Base-by-base conservation (phyloP, 2,329 filamentous ascomycete genomes). In the Fusarium xylarioides region DNA sequence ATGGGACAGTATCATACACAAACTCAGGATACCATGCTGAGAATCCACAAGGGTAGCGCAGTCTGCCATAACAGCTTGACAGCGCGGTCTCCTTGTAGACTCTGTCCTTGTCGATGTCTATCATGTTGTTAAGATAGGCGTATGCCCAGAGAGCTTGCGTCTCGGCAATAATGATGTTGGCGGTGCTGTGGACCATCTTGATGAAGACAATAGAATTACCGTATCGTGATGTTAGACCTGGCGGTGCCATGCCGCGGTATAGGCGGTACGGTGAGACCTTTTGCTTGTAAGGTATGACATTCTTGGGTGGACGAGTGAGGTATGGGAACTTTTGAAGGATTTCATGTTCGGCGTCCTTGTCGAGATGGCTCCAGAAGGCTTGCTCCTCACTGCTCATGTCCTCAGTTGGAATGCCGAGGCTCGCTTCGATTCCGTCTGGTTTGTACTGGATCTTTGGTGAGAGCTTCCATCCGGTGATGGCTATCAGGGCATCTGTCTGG, bases 91-190 rank as follows among this genome's bases (percentile, higher is more conserved):
- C 50, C 18, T 37, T n/a, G 10, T 37, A 37, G 0, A 53, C 50
- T 26, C 5, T 37, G 0, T 37, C 14, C 18, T 21, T 53, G 3
- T 26, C 3, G 1, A 53, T 21, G 1, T 28, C 18, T 3, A 53
- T 37, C 34, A n/a, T 21, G 1, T 37, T 9, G 10, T 53, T 53
- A 7, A 53, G 50, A 3, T 53, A 53, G 14, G 50, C 50, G 5
- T n/a, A 53, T 16, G 34, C 50, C 50, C 34, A 37, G 14, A 37
- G 50, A 37, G 50, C 50, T 37, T 53, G 50, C 0, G 34, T 53
- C 2, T 53, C 50, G 0, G 50, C 50, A 2, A 53, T 37, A 6
- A 53, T 53, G 12, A 53, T 53, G 7, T 53, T 53, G 18, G 50
- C 50, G 0, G 50, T 53, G 10, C 50, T 53, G 14, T 37, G 50